These are phyloP conservation scores for Diophrys sp. DNA, from an alignment of 73 alveolate species.

Conservation along the genomic window DNA sequence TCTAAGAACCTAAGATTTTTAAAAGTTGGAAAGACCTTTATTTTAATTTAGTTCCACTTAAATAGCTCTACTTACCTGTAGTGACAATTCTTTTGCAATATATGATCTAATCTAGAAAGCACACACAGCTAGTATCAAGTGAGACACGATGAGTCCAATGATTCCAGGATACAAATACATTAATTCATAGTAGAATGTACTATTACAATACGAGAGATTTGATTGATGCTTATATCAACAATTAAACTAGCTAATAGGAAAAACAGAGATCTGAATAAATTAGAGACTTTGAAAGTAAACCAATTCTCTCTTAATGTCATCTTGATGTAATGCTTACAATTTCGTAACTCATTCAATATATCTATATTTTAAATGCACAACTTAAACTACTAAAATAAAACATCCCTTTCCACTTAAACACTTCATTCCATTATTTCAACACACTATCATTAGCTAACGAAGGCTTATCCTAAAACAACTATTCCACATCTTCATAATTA, in stretches of 20 bases:
- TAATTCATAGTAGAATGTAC: background rate
- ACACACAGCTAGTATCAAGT: background rate
- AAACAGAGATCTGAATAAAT: too few species aligned
- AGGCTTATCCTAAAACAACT: background rate
- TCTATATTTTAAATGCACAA: background rate
- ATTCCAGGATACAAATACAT: background rate
- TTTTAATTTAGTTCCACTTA: too few species aligned
- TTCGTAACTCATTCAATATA: background rate
- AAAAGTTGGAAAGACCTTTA: too few species aligned
- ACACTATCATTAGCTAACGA: background rate
- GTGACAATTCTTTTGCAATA: background rate
- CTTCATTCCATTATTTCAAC: background rate
- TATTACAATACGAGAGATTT: background rate
- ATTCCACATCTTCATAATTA: background rate
- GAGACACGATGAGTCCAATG: background rate
- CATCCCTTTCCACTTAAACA: too few species aligned
- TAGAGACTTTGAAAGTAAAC: too few species aligned
- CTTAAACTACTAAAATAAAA: too few species aligned
- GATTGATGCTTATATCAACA: too few species aligned
- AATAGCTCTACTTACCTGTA: too few species aligned
- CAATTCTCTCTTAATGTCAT: background rate
- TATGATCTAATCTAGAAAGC: background rate
- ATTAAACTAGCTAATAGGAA: too few species aligned
- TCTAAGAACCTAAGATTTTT: too few species aligned
- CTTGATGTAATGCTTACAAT: background rate